A percentile compares a stretch with the other conserved stretches of the same genome.
Conservation (phyloP, 1,139 yeast genomes). For the Saccharomycopsis hybrid region DNA sequence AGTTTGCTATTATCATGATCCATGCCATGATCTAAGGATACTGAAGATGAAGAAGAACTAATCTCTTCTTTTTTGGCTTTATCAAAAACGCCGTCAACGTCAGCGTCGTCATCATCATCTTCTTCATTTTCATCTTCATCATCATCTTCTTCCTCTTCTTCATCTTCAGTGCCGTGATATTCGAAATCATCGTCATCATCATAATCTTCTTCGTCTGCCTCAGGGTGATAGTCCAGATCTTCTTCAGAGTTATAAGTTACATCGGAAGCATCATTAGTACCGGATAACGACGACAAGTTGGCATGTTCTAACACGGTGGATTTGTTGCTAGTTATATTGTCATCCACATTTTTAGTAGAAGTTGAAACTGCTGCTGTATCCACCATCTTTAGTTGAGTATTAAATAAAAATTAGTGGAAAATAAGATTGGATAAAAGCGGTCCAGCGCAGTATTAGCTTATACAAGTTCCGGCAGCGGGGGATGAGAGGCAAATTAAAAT, state of each 20-base stretch:
- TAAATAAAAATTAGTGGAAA: no score
- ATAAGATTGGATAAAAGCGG: no score
- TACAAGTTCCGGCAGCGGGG: no score
- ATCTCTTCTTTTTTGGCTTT: slow-evolving; percentile 12
- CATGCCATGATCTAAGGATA: slow-evolving; percentile 8
- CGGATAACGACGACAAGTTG: no score
- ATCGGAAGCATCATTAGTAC: slow-evolving; percentile 2
- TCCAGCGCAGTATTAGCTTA: no score
- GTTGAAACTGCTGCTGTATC: no score
- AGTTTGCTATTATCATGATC: neutral
- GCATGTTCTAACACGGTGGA: no score
- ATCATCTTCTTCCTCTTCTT: slow-evolving; percentile 4
- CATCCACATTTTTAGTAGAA: no score
- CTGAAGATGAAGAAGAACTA: slow-evolving; percentile 18
- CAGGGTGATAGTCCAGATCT: slow-evolving; percentile 20
- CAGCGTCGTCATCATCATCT: slow-evolving; percentile 15
- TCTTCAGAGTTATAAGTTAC: slow-evolving; percentile 16
- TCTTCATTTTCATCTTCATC: slow-evolving; percentile 3
- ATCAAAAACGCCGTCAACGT: slow-evolving; percentile 11
- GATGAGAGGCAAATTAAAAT: neutral
- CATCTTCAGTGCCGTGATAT: neutral
- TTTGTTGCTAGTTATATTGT: no score
- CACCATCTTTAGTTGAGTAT: no score
- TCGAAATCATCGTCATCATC: slow-evolving; percentile 1
- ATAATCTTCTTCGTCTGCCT: slow-evolving; percentile 8